Percentiles rank a stretch among this genome's conserved stretches.
These are phyloP conservation scores for Trichophyton mentagrophytes DNA, from an alignment of 2,329 filamentous ascomycete genomes.

Conservation along the genomic window DNA sequence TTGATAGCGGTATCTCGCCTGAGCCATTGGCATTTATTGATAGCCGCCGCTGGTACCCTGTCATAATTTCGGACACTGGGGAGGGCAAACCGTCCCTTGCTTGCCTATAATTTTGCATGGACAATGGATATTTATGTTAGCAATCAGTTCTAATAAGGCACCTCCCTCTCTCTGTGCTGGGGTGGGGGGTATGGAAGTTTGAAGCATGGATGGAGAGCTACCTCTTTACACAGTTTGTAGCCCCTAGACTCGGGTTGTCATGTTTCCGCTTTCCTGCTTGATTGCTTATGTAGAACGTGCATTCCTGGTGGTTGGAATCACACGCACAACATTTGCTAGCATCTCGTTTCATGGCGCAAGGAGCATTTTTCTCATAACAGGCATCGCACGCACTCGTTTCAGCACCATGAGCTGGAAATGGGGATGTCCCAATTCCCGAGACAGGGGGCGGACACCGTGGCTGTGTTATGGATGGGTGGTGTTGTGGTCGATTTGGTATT, in stretches of 20 bases:
- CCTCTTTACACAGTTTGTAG: slow-evolving; percentile 26
- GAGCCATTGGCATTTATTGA: not conserved
- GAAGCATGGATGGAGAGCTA: slow-evolving; percentile 14
- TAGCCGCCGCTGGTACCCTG: not conserved
- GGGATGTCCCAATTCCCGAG: not conserved
- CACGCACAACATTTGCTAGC: slow-evolving; percentile 34
- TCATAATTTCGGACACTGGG: not conserved
- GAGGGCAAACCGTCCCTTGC: slow-evolving; percentile 2
- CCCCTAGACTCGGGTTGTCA: slow-evolving; percentile 20
- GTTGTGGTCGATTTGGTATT: not conserved
- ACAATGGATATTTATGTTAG: not conserved
- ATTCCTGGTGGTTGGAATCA: slow-evolving; percentile 34
- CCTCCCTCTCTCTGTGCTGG: not conserved
- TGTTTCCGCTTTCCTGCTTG: slow-evolving; percentile 31
- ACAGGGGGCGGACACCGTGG: not conserved
- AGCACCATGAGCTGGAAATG: not conserved
- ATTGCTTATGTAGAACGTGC: slow-evolving; percentile 27
- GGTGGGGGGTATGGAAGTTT: not conserved
- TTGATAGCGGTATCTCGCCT: slow-evolving; percentile 14
- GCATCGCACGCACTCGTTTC: slow-evolving; percentile 28
- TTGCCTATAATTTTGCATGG: slow-evolving; percentile 6
- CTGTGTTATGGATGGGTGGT: not conserved
- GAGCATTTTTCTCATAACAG: slow-evolving; percentile 31
- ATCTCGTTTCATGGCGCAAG: slow-evolving; percentile 33
- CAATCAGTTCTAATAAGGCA: not conserved